Base-by-base conservation (phyloP, 768 basidiomycete species). In the Boletus sp. region DNA sequence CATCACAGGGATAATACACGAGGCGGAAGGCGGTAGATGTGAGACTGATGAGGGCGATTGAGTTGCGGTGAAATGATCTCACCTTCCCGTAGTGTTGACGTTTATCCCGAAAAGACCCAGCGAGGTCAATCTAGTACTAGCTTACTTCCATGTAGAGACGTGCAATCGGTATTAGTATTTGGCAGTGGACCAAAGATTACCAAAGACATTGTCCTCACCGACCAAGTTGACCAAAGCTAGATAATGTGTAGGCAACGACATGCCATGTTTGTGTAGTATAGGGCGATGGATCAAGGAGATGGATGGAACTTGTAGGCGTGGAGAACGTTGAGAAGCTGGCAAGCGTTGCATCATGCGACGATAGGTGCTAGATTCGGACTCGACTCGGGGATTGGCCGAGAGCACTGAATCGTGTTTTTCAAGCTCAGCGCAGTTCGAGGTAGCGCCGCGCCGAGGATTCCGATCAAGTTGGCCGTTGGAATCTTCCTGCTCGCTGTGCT, bases 361-460 rank as follows among this genome's bases (percentile, higher is more conserved):
- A n/a, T n/a, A n/a, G n/a, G n/a, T n/a, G n/a, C n/a, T n/a, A n/a
- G n/a, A n/a, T n/a, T n/a, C n/a, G n/a, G n/a, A n/a, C n/a, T n/a
- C n/a, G n/a, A n/a, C n/a, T n/a, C n/a, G n/a, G n/a, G n/a, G n/a
- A n/a, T n/a, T n/a, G n/a, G n/a, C n/a, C n/a, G 24, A 24, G 24
- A 24, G 24, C 24, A 24, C 2, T 15, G 52, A 39, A 66, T 65
- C 62, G 54, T 15, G 18, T 30, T n/a, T 54, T 65, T 67, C 24
- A 65, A 65, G 30, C 52, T 58, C 64, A 49, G 59, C 59, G 65
- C 51, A 28, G 10, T 2, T 17, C 47, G 29, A 12, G 39, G 33
- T 61, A 50, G 36, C 52, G 60, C 65, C 65, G 58, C 41, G 49
- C 59, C 54, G 53, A 62, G 54, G 58, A 57, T 57, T 61, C 58